Evolutionary conservation across 31 red algal genomes (phyloP), one percentile per base, ranked within the genome.

Genomic region (Bonnemaisonia californica): DNA sequence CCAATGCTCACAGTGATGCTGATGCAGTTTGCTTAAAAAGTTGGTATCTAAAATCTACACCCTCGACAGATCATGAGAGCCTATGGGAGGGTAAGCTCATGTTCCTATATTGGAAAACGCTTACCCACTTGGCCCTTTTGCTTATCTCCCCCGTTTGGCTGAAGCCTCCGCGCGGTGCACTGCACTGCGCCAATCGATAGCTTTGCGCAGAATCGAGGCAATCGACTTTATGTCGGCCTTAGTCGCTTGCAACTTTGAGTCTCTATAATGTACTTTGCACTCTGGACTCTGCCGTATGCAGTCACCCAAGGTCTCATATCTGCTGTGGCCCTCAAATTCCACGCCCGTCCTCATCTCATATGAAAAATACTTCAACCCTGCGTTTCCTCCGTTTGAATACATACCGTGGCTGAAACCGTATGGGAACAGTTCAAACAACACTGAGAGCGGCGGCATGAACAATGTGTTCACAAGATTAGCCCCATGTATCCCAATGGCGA

Each of bases 401-500:
- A 96, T 96, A 12, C 83, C 89, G 47, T 96, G 94, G 30, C 35
- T 74, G 65, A 96, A 96, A 31, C 82, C 73, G 69, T 79, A 89
- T 4, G 94, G 94, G 59, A 96, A 92, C 24, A 96, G 60, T 72
- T 96, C 94, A 51, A 96, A 73, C 9, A 96, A 61, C 30, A 92
- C 94, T 19, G 89, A 56, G 24, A 87, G 69, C 31, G 94, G 79
- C 36, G 87, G 87, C 94, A 92, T 92, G 56, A 96, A 96, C 77
- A 90, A 87, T 41, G 79, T 62, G 62, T 96, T 96, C 23, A 92
- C 90, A 62, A 96, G 59, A 58, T 96, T 92, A 26, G 94, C 94
- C 2, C 94, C 94, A 57, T 96, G 94, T 62, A 96, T 87, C 2
- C 94, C 90, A 55, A 96, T 82, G 7, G 90, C 94, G 38, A 96